Percentiles rank a stretch among this genome's conserved stretches.
Conservation (phyloP, 1,284 basidiomycete species). For the Cryptococcus sp. region DNA sequence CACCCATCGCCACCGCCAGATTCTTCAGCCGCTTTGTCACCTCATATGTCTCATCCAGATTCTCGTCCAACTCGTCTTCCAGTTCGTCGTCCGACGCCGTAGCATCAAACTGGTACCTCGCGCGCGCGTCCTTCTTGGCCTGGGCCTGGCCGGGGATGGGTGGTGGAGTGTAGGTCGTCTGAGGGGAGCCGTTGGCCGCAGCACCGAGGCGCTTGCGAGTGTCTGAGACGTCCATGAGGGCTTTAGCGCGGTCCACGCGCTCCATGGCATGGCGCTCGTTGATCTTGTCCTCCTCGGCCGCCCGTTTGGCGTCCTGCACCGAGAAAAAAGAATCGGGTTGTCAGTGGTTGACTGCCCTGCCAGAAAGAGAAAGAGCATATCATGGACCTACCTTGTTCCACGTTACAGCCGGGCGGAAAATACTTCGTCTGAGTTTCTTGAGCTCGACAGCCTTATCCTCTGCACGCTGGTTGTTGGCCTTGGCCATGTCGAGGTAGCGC, state of each 20-base stretch:
- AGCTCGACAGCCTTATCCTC: slow-evolving; percentile 93
- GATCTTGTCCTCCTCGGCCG: slow-evolving; percentile 84
- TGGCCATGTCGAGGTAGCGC: slow-evolving; percentile 89
- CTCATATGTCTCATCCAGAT: slow-evolving; percentile 82
- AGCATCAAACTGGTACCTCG: slow-evolving; percentile 91
- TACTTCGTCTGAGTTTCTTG: slow-evolving; percentile 71
- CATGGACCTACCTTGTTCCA: slow-evolving; percentile 68
- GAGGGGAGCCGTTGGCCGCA: slow-evolving; percentile 57
- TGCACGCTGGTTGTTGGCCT: slow-evolving; percentile 81
- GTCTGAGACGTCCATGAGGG: slow-evolving; percentile 78
- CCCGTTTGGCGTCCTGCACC: slow-evolving; percentile 70
- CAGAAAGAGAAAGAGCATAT: neutral
- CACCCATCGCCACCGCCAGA: slow-evolving; percentile 65
- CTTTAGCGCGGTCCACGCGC: slow-evolving; percentile 75
- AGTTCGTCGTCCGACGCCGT: slow-evolving; percentile 90
- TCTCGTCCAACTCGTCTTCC: slow-evolving; percentile 75
- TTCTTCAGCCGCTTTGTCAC: slow-evolving; percentile 79
- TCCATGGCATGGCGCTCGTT: slow-evolving; percentile 86
- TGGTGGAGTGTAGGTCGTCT: slow-evolving; percentile 7
- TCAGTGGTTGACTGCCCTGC: neutral
- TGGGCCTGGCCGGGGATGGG: slow-evolving; percentile 38
- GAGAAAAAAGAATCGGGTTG: neutral
- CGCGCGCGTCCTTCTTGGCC: slow-evolving; percentile 64
- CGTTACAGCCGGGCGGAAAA: slow-evolving; percentile 86
- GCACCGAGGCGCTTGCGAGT: slow-evolving; percentile 80